These are phyloP conservation scores for Remersonia thermophila DNA, from an alignment of 2,329 filamentous ascomycete species.

Conservation along the genomic window DNA sequence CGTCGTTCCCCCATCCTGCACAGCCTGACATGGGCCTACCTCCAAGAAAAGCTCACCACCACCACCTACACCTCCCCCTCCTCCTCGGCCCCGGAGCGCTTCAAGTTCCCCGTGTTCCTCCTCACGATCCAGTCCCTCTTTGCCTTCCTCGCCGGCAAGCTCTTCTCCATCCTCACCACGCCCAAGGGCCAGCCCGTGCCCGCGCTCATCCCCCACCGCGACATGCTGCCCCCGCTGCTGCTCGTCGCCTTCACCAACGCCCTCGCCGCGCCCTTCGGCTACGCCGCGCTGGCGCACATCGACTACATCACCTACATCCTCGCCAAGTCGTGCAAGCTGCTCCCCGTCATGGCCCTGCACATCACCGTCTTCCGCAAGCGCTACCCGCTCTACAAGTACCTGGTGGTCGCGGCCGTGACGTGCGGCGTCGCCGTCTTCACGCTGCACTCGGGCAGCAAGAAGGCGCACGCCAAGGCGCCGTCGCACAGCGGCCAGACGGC, in stretches of 20 bases:
- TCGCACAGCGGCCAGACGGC: constrained; percentile 43
- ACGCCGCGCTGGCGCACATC: constrained; percentile 82
- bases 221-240: constrained; percentile 65
- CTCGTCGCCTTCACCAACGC: constrained; percentile 80
- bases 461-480: constrained; percentile 26
- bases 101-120: constrained; percentile 87
- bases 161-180: constrained; percentile 64
- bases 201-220: constrained; percentile 62
- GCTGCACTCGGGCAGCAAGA: constrained; percentile 57
- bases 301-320: constrained; percentile 98
- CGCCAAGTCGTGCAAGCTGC: constrained; percentile 93
- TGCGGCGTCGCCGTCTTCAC: constrained; percentile 91
- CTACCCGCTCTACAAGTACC: constrained; percentile 94
- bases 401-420: constrained; percentile 83
- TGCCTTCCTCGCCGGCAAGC: constrained; percentile 66
- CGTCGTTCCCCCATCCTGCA: too few relatives aligned
- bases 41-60: constrained; percentile 95
- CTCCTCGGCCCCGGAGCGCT: constrained; percentile 52
- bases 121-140: constrained; percentile 92
- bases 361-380: constrained; percentile 78
- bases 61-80: constrained; percentile 80
- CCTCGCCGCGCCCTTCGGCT: constrained; percentile 89
- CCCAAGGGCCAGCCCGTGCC: constrained; percentile 35
- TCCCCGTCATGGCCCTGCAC: constrained; percentile 97
- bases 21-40: constrained; percentile 86